phyloP scores from a whole-genome alignment of 202 grass and related monocot species.

The Saccharum hybrid region DNA sequence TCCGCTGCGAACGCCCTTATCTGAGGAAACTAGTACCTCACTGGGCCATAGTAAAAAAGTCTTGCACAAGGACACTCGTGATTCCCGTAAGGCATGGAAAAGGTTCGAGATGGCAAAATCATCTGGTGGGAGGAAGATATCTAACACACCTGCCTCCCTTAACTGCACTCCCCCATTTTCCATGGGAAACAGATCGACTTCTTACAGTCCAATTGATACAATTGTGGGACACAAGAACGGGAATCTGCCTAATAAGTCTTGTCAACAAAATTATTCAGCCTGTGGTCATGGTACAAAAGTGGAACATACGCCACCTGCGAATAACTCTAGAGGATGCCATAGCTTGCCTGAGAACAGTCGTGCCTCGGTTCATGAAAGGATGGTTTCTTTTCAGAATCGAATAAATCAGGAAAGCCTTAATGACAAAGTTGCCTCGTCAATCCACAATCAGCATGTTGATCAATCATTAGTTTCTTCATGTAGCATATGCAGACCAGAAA shows the following conservation, averaged over 20 bases:
- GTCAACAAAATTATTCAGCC: slow-evolving; percentile 1
- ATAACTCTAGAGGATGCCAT: not conserved
- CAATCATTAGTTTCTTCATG: slow-evolving; percentile 1
- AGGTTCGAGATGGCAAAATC: slow-evolving; percentile 70
- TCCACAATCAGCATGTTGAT: not conserved
- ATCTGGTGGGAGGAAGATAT: slow-evolving; percentile 43
- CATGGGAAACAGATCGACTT: slow-evolving; percentile 49
- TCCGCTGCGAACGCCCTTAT: not conserved
- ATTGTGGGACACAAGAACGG: slow-evolving; percentile 39
- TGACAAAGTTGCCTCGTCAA: slow-evolving; percentile 34
- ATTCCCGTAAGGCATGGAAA: slow-evolving; percentile 80
- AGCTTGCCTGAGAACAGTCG: slow-evolving; percentile 2
- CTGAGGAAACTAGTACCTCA: slow-evolving; percentile 8
- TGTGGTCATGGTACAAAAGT: slow-evolving; percentile 21
- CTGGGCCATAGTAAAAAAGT: slow-evolving; percentile 20
- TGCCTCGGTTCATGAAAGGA: slow-evolving; percentile 27
- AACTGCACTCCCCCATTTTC: slow-evolving; percentile 31
- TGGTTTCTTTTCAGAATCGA: slow-evolving; percentile 18
- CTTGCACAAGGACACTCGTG: slow-evolving; percentile 18
- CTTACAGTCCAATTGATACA: slow-evolving; percentile 46
- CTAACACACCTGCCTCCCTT: slow-evolving; percentile 35
- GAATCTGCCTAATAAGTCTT: not conserved
- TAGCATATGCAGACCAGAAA: not conserved
- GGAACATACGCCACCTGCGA: slow-evolving; percentile 13
- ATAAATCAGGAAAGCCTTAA: slow-evolving; percentile 42